Conservation (phyloP, 1,284 basidiomycete species). For the Apiotrichum mycotoxinovorans region DNA sequence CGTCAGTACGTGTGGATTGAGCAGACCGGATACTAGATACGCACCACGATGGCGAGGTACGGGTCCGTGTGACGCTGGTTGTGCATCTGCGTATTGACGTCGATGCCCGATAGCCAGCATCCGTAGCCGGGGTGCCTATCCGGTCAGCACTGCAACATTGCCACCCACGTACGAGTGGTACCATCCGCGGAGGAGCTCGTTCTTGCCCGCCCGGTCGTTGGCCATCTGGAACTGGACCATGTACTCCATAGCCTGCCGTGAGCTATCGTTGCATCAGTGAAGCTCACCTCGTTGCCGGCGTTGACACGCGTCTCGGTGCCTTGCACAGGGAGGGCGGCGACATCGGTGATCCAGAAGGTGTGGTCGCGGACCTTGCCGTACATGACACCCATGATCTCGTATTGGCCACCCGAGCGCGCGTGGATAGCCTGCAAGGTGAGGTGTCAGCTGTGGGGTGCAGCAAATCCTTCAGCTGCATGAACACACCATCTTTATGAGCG, state of each 20-base stretch:
- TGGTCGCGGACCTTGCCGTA: constrained; percentile 89
- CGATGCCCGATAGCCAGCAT: constrained; percentile 95
- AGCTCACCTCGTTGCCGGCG: constrained; percentile 70
- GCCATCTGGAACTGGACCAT: constrained; percentile 90
- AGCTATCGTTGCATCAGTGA: background rate
- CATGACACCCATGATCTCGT: constrained; percentile 99
- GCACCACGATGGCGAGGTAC: constrained; percentile 91
- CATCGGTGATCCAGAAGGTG: constrained; percentile 88
- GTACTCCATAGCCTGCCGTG: constrained; percentile 76
- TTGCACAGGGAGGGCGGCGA: constrained; percentile 93
- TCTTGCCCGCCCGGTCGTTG: constrained; percentile 71
- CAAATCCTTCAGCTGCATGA: background rate
- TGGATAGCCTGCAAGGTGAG: constrained; percentile 73
- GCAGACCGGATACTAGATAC: constrained; percentile 39
- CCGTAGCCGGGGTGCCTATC: constrained; percentile 83
- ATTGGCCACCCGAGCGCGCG: constrained; percentile 90
- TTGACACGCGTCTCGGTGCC: constrained; percentile 99
- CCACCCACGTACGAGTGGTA: constrained; percentile 68
- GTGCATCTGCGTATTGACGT: constrained; percentile 90
- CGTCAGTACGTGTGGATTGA: constrained; percentile 1
- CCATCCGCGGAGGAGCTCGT: constrained; percentile 95
- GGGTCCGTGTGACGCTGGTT: constrained; percentile 95
- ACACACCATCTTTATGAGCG: constrained; percentile 93
- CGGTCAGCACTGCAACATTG: background rate
- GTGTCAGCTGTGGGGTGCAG: background rate